Base-by-base conservation (phyloP, 2,329 filamentous ascomycete species). In the Blastomyces silverae region DNA sequence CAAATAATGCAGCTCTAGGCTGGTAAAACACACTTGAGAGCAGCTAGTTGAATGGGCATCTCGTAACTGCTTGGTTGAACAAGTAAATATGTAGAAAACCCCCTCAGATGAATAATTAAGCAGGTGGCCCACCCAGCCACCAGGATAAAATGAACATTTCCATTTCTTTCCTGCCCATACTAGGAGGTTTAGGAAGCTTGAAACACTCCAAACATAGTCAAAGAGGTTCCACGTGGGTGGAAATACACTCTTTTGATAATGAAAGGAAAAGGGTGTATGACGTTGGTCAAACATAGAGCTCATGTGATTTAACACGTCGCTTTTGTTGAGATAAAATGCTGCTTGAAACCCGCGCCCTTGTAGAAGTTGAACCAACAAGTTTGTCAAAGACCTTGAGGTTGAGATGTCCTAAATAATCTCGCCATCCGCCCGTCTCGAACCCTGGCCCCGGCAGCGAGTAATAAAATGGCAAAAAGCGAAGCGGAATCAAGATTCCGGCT, bases 361-460 rank as follows among this genome's bases (percentile, higher is more conserved):
- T 56, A n/a, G 31, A 15, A 3, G 17, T 55, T 56, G 31, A 15
- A 8, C 31, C 15, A 34, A 37, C 15, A 34, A 37, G 8, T 1
- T 44, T 53, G 5, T 53, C 22, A 55, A 31, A 20, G 13, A 53
- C 31, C 3, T 6, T 53, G 50, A 53, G 25, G 52, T 55, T 55
- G 52, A 55, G 31, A 55, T 55, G 7, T 28, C 52, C 52, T 8
- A 55, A 55, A n/a, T n/a, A n/a, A n/a, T n/a, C n/a, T n/a, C n/a
- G n/a, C n/a, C n/a, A n/a, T n/a, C n/a, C n/a, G n/a, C n/a, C n/a
- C n/a, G n/a, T n/a, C n/a, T n/a, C n/a, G n/a, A n/a, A n/a, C n/a
- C n/a, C n/a, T n/a, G n/a, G n/a, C n/a, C n/a, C n/a, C n/a, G n/a
- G n/a, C n/a, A n/a, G n/a, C n/a, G n/a, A n/a, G n/a, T n/a, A n/a